Evolutionary conservation across 2,329 filamentous ascomycete genomes (phyloP).

Genomic region (Achaetomium macrosporum): DNA sequence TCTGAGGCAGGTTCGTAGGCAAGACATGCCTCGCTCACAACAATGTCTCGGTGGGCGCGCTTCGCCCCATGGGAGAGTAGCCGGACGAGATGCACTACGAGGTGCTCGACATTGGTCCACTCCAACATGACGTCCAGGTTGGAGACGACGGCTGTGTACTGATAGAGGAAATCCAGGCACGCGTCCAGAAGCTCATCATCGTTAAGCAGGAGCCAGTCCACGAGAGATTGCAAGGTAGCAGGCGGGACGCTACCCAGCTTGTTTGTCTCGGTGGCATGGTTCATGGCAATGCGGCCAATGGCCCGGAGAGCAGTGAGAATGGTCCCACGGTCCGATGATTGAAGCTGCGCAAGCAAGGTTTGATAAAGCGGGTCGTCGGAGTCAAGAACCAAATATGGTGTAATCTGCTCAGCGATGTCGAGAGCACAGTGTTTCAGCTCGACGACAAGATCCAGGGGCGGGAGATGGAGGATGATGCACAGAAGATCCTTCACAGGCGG

Average conservation of each 20-base stretch:
- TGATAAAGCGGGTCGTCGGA: slow-evolving; percentile 73
- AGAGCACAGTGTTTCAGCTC: slow-evolving; percentile 88
- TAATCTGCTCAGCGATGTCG: slow-evolving; percentile 86
- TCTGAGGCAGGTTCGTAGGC: slow-evolving; percentile 43
- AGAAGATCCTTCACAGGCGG: slow-evolving; percentile 73
- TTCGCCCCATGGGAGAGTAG: slow-evolving; percentile 71
- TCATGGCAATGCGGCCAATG: slow-evolving; percentile 82
- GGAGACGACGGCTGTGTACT: slow-evolving; percentile 79
- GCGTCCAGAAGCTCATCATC: slow-evolving; percentile 88
- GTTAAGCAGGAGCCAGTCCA: slow-evolving; percentile 70
- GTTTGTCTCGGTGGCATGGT: slow-evolving; percentile 67
- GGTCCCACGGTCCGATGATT: slow-evolving; percentile 70
- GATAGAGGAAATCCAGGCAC: slow-evolving; percentile 89
- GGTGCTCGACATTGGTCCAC: slow-evolving; percentile 54
- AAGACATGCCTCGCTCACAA: slow-evolving; percentile 53
- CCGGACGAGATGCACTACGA: slow-evolving; percentile 73
- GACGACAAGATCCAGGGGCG: slow-evolving; percentile 62
- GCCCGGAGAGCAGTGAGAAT: slow-evolving; percentile 76
- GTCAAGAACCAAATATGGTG: slow-evolving; percentile 69
- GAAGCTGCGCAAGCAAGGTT: slow-evolving; percentile 59
- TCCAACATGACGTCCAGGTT: slow-evolving; percentile 73
- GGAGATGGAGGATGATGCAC: slow-evolving; percentile 74
- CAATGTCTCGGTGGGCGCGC: slow-evolving; percentile 53
- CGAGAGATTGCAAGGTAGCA: slow-evolving; percentile 59
- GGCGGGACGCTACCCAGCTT: slow-evolving; percentile 65